phyloP scores from a whole-genome alignment of 441 rosid species.

The Viola pubescens region DNA sequence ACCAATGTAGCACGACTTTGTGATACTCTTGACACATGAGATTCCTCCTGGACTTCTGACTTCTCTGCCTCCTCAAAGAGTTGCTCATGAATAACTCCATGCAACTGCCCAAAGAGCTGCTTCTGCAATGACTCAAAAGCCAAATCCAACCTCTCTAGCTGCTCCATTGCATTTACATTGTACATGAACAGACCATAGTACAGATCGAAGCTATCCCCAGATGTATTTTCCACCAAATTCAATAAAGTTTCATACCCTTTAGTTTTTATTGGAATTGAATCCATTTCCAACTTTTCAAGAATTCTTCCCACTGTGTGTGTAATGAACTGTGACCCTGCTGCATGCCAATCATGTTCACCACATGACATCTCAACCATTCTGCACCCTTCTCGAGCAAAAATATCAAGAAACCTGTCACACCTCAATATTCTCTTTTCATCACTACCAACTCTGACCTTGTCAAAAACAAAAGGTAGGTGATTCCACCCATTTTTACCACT shows the following conservation, averaged over 20 bases:
- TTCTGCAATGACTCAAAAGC: slow-evolving; percentile 58
- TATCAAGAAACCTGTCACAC: slow-evolving; percentile 42
- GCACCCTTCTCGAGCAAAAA: slow-evolving; percentile 57
- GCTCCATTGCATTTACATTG: slow-evolving; percentile 63
- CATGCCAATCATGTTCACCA: slow-evolving; percentile 57
- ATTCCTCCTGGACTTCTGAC: slow-evolving; percentile 19
- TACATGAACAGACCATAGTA: slow-evolving; percentile 58
- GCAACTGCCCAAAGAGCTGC: slow-evolving; percentile 46
- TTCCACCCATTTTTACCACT: slow-evolving; percentile 64
- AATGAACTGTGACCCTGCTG: slow-evolving; percentile 67
- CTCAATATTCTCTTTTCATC: slow-evolving; percentile 29
- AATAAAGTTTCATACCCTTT: slow-evolving; percentile 60
- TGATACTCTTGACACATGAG: slow-evolving; percentile 10
- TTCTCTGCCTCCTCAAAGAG: slow-evolving; percentile 25
- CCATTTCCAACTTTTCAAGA: slow-evolving; percentile 44
- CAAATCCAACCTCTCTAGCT: slow-evolving; percentile 45
- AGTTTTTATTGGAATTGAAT: slow-evolving; percentile 44
- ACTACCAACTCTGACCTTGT: slow-evolving; percentile 50
- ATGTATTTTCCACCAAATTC: slow-evolving; percentile 51
- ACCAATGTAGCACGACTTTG: slow-evolving; percentile 15
- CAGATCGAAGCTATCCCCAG: slow-evolving; percentile 60
- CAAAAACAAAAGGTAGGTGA: slow-evolving; percentile 48
- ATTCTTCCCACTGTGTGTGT: slow-evolving; percentile 64
- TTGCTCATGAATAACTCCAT: slow-evolving; percentile 38
- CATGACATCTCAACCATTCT: slow-evolving; percentile 65